phyloP scores from a whole-genome alignment of 257 asterid genomes.

The Oldenlandia corymbosa region DNA sequence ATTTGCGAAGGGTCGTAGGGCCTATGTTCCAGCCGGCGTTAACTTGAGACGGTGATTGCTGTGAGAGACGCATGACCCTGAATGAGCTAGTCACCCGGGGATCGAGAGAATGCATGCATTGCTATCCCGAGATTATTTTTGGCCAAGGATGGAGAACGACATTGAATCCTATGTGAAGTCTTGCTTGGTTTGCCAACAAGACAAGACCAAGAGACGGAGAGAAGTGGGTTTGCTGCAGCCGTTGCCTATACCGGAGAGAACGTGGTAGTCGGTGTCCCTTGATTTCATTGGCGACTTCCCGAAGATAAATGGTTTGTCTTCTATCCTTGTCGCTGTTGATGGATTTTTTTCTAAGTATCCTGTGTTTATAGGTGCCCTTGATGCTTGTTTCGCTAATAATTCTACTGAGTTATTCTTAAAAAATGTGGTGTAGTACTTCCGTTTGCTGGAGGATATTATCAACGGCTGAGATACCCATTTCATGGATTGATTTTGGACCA shows the following conservation, averaged over 20 bases:
- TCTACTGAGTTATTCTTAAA: too few species aligned
- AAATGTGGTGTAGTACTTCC: too few species aligned
- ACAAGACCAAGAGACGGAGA: neutral
- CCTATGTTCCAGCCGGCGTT: too few species aligned
- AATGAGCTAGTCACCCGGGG: slow-evolving; percentile 3
- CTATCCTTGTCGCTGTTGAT: neutral
- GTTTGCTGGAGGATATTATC: too few species aligned
- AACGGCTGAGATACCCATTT: too few species aligned
- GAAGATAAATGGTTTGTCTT: neutral
- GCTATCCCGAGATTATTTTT: neutral
- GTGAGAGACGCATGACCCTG: neutral
- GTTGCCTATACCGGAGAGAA: neutral
- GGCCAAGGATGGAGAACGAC: neutral
- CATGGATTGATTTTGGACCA: too few species aligned
- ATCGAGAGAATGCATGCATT: neutral
- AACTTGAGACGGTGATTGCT: neutral
- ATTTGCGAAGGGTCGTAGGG: too few species aligned
- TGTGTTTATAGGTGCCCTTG: too few species aligned
- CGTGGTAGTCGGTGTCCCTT: neutral
- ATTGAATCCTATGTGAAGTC: neutral
- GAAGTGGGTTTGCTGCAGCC: neutral
- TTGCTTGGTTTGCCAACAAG: neutral
- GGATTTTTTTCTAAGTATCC: neutral
- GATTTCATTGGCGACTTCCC: neutral
- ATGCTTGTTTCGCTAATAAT: too few species aligned